phyloP scores from a whole-genome alignment of 257 asterid species.

The Solanum etuberosum region DNA sequence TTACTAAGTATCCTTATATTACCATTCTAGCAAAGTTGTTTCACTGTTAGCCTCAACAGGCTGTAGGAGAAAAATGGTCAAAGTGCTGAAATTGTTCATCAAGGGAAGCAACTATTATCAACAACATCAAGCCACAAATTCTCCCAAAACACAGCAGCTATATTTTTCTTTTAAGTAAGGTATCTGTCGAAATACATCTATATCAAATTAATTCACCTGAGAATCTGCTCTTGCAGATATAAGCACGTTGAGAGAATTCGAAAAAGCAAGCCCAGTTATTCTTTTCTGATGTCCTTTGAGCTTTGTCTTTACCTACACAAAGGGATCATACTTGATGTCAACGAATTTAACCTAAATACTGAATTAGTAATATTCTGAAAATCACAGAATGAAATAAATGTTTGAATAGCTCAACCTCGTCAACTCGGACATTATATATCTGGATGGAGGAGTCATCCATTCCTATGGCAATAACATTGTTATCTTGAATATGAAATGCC shows the following conservation, averaged over 20 bases:
- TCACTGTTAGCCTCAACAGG: no score
- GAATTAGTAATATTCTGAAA: background rate
- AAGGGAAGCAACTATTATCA: no score
- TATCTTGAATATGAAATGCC: constrained; percentile 53
- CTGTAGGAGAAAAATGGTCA: no score
- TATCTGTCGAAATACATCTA: background rate
- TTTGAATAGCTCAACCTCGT: constrained; percentile 23
- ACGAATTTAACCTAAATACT: background rate
- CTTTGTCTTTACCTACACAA: constrained; percentile 35
- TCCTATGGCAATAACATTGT: constrained; percentile 46
- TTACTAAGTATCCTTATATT: no score
- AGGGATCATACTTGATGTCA: background rate
- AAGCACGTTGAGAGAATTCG: constrained; percentile 38
- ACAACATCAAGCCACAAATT: no score
- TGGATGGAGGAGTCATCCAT: constrained; percentile 56
- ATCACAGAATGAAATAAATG: background rate
- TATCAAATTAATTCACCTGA: constrained; percentile 25
- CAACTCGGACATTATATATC: constrained; percentile 48
- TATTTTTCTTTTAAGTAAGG: no score
- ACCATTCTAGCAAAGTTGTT: no score
- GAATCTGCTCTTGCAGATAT: constrained; percentile 60
- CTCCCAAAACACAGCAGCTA: no score
- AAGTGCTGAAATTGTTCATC: no score
- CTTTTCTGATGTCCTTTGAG: constrained; percentile 53
- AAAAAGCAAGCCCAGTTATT: constrained; percentile 52